phyloP scores from a whole-genome alignment of 1,284 basidiomycete species.

The Moesziomyces globuligerus region DNA sequence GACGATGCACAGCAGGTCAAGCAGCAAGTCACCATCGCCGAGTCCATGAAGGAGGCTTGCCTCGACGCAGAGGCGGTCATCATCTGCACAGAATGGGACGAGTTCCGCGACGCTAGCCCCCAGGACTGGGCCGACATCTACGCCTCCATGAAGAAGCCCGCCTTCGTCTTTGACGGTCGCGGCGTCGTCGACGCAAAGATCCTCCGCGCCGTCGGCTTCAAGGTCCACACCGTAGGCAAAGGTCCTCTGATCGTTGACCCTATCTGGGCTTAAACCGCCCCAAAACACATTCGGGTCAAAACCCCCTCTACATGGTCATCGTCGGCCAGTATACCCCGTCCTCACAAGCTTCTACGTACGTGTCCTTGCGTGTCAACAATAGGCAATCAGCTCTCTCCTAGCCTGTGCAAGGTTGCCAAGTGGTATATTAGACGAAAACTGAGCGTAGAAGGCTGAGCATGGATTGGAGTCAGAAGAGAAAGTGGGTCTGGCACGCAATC shows the following conservation, averaged over 20 bases:
- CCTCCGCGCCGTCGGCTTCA: constrained; percentile 89
- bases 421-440: no score
- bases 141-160: constrained; percentile 88
- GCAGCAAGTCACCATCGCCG: constrained; percentile 82
- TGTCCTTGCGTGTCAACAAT: neutral
- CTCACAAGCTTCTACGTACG: neutral
- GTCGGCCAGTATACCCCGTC: neutral
- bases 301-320: neutral
- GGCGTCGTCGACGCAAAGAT: constrained; percentile 82
- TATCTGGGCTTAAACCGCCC: constrained; percentile 51
- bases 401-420: no score
- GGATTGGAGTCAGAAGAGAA: constrained; percentile 24
- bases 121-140: constrained; percentile 92
- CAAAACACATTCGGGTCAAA: neutral
- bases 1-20: constrained; percentile 77
- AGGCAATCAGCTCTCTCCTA: neutral
- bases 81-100: constrained; percentile 78
- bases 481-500: constrained; percentile 42
- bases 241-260: constrained; percentile 64
- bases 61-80: constrained; percentile 89
- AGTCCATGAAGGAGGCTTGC: constrained; percentile 85
- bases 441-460: no score
- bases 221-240: constrained; percentile 73
- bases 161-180: constrained; percentile 81
- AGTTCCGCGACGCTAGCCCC: constrained; percentile 76